Conservation (phyloP, 306 rosid genomes). For the Lagenaria siceraria region DNA sequence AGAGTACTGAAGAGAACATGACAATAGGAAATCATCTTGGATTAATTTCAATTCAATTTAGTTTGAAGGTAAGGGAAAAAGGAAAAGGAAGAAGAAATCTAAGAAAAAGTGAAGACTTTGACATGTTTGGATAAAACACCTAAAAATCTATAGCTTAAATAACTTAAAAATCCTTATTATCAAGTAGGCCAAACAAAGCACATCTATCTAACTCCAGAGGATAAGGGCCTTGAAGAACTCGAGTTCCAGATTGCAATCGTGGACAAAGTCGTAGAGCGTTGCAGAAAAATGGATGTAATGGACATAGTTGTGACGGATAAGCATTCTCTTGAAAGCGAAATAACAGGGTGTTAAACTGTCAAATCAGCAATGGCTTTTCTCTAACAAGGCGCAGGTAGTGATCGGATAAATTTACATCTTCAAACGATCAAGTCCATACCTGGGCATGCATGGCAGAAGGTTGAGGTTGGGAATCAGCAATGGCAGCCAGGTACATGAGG, state of each 20-base stretch:
- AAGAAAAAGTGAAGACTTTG: too few relatives aligned
- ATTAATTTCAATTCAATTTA: not conserved
- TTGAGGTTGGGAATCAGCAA: slow-evolving; percentile 99
- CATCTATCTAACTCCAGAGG: not conserved
- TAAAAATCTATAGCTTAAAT: not conserved
- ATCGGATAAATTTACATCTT: not conserved
- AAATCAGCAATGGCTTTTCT: not conserved
- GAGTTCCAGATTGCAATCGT: not conserved
- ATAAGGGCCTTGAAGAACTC: not conserved
- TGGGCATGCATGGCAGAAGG: slow-evolving; percentile 75
- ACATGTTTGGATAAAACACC: not conserved
- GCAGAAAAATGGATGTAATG: not conserved
- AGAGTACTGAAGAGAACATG: slow-evolving; percentile 39
- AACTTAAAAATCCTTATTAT: not conserved
- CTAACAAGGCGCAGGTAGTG: not conserved
- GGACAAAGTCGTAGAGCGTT: not conserved
- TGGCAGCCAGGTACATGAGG: slow-evolving; percentile 97
- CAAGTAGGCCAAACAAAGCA: not conserved
- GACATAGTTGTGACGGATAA: not conserved
- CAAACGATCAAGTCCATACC: slow-evolving; percentile 28
- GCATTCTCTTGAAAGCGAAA: not conserved
- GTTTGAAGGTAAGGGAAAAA: not conserved
- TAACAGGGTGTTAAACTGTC: not conserved
- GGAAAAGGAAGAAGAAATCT: not conserved
- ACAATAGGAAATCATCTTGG: not conserved